Percentiles rank a stretch among this genome's conserved stretches.
These are phyloP conservation scores for Nephromyces sp. DNA, from an alignment of 169 alveolate genomes.

Conservation along the genomic window DNA sequence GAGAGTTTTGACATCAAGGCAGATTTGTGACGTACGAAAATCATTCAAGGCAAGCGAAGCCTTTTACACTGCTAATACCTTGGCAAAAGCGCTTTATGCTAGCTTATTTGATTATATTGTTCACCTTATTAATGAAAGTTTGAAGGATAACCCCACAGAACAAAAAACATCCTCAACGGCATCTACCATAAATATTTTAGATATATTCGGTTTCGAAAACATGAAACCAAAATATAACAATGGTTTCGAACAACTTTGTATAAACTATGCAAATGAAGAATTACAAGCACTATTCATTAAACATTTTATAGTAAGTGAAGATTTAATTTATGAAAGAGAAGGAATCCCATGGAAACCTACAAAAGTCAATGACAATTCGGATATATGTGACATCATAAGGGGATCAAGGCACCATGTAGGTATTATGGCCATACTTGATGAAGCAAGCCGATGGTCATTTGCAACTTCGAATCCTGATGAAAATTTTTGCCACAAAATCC, in stretches of 20 bases:
- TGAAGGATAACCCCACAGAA: too few species aligned
- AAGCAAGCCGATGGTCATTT: too few species aligned
- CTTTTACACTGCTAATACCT: background rate
- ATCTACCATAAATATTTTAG: slow-evolving; percentile 58
- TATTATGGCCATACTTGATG: too few species aligned
- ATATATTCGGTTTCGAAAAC: slow-evolving; percentile 73
- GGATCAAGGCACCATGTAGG: background rate
- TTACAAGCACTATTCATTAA: slow-evolving; percentile 71
- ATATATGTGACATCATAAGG: background rate
- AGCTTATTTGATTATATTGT: slow-evolving; percentile 50
- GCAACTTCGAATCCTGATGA: too few species aligned
- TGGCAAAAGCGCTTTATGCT: slow-evolving; percentile 51
- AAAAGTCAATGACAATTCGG: background rate
- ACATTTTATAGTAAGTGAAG: slow-evolving; percentile 48
- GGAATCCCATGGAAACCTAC: background rate
- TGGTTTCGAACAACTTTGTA: slow-evolving; percentile 75
- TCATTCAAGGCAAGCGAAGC: background rate
- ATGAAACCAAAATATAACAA: slow-evolving; percentile 49
- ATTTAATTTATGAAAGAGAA: background rate
- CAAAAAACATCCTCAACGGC: too few species aligned
- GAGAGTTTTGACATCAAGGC: background rate
- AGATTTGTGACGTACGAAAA: background rate
- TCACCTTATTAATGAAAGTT: slow-evolving; percentile 44
- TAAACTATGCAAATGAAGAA: slow-evolving; percentile 75
- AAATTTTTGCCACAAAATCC: too few species aligned